Conservation (phyloP, 441 rosid species). For the Francoa sonchifolia region DNA sequence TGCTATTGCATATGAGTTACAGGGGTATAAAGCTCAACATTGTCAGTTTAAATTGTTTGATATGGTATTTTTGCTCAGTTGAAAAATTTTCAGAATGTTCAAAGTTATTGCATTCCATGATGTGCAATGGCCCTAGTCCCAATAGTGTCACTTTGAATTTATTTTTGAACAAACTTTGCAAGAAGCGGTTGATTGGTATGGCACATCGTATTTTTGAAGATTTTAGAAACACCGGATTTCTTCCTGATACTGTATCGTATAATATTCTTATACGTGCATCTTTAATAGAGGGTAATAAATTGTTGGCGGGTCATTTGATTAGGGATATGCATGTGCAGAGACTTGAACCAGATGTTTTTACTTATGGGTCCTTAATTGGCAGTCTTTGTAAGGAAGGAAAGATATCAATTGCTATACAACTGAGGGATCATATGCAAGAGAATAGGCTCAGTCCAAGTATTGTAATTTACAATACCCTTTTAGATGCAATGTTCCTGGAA, state of each 20-base stretch:
- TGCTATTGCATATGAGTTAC: slow-evolving; percentile 16
- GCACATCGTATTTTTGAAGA: slow-evolving; percentile 11
- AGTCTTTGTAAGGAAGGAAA: slow-evolving; percentile 16
- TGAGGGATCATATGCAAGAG: slow-evolving; percentile 15
- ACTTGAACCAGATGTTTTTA: slow-evolving; percentile 14
- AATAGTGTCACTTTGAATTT: slow-evolving; percentile 13
- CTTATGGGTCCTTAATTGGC: slow-evolving; percentile 12
- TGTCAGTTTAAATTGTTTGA: slow-evolving; percentile 19
- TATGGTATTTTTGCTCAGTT: slow-evolving; percentile 17
- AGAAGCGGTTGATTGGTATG: slow-evolving; percentile 15
- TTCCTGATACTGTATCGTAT: slow-evolving; percentile 14
- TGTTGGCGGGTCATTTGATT: slow-evolving; percentile 12
- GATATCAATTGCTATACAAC: slow-evolving; percentile 14
- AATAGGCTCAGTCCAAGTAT: slow-evolving; percentile 15
- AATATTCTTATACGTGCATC: slow-evolving; percentile 22
- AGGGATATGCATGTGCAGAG: slow-evolving; percentile 15
- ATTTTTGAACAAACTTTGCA: slow-evolving; percentile 27
- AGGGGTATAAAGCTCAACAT: slow-evolving; percentile 16
- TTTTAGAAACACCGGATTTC: slow-evolving; percentile 10
- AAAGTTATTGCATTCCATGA: slow-evolving; percentile 19
- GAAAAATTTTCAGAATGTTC: slow-evolving; percentile 17
- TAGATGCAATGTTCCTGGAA: slow-evolving; percentile 15
- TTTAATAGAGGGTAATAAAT: slow-evolving; percentile 8
- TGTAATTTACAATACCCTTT: slow-evolving; percentile 16
- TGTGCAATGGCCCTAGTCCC: slow-evolving; percentile 14